Base-by-base conservation (phyloP, 177 flowering plant genomes). In the Vitis hybrid region DNA sequence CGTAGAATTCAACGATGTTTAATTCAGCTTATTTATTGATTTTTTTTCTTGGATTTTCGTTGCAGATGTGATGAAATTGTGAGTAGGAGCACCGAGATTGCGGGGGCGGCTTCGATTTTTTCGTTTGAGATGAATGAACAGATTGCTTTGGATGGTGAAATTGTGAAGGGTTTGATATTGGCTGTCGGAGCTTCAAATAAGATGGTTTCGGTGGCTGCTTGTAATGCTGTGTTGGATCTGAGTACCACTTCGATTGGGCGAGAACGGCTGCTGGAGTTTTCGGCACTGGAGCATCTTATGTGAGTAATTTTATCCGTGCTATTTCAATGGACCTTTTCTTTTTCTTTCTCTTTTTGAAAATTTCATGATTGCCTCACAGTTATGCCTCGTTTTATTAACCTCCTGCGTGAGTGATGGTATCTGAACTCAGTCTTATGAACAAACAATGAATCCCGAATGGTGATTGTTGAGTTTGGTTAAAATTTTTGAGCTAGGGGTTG, bases 221-320 rank as follows among this genome's bases (percentile, higher is more conserved):
- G 81, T 62, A 83, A 80, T 78, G 83, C 87, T 12, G 52, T 85
- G 55, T 70, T 87, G 80, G 90, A 87, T 79, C 19, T 87, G 49
- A 75, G 81, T 2, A 72, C 86, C 1, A 80, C 83, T 2, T 62
- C 72, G 4, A 9, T 78, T 59, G 90, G 84, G 23, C 63, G 80
- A 49, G 66, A 26, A 48, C 57, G 60, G 51, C 71, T 87, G 50
- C 70, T 76, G 8, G 72, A 76, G 15, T 64, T 71, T 12, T 69
- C 71, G 30, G 83, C 79, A 10, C 56, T 79, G 45, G 81, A 80
- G 58, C 74, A 74, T 61, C 56, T 85, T 7, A 70, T 83, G 90
- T 87, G 81, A 83, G 90, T 71, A 63, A 68, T 39, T 39, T 7
- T 39, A 5, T 39, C 45, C 8, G 45, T 39, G 45, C 6, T 6